Percentiles rank a stretch among this genome's conserved stretches.
Evolutionary conservation across 129 eudicot species (phyloP).

Genomic region (Flaveria trinervia): DNA sequence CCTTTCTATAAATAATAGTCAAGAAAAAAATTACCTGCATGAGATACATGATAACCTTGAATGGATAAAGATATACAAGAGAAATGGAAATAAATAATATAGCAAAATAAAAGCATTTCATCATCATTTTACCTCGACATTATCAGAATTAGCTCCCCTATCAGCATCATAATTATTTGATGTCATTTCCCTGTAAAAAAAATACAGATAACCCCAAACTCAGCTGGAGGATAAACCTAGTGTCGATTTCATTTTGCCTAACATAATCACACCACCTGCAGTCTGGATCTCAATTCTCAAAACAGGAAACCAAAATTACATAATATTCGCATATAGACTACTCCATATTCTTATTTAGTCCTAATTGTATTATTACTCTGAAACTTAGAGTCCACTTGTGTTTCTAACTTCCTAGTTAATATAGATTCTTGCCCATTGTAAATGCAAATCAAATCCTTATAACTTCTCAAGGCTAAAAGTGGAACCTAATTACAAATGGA

Average conservation of each 20-base stretch:
- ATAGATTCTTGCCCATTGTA: neutral
- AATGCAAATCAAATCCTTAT: neutral
- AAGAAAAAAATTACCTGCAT: neutral
- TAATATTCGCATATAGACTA: neutral
- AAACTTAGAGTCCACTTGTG: neutral
- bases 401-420: constrained; percentile 16
- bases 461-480: constrained; percentile 8
- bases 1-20: neutral
- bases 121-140: constrained; percentile 39
- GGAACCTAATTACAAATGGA: constrained; percentile 9
- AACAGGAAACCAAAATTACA: constrained; percentile 8
- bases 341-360: neutral
- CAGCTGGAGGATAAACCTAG: neutral
- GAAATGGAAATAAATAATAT: neutral
- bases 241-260: neutral
- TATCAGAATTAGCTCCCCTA: constrained; percentile 34
- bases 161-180: constrained; percentile 35
- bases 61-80: neutral
- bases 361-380: constrained; percentile 14
- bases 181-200: constrained; percentile 48
- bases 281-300: neutral
- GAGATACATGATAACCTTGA: neutral
- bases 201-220: constrained; percentile 19
- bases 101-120: constrained; percentile 14
- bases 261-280: neutral